Base-by-base conservation (phyloP, 306 rosid species). In the Oxytropis ochrocephala region DNA sequence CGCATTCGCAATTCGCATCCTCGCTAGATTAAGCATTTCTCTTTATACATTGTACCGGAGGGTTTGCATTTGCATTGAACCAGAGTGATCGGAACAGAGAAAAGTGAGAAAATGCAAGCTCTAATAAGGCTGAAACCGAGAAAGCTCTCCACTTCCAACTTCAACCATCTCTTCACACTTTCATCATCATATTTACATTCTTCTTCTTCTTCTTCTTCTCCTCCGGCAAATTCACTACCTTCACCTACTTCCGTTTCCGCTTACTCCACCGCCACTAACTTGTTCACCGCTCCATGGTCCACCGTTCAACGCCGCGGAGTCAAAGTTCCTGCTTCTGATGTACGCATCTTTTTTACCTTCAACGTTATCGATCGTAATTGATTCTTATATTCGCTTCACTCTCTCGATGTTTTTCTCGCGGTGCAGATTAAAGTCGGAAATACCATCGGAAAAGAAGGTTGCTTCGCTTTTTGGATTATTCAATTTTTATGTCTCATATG, bases 401-500 rank as follows among this genome's bases (percentile, higher is more conserved):
- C 21, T 30, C 13, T 52, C 5, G 30, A 46, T 53, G 32, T 42
- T 71, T 49, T 49, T 27, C 33, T 50, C 70, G 30, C 11, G 27
- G 30, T 75, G 79, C 92, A 90, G 98, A 79, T 90, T 56, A 87
- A 83, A 84, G 85, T 79, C 62, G 98, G 98, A 50, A 90, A 88
- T 64, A 69, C 85, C 62, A 90, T 90, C 56, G 85, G 81, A 64
- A 89, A 81, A 83, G 87, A 85, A 87, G 97, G 98, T 94, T 64
- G 11, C n/a, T 54, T 53, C 71, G 16, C 11, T 13, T 49, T 74
- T 70, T 62, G 8, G 10, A 8, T 71, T 55, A 19, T 7, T 7
- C 21, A 42, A 1, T 52, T 38, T 30, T 4, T 11, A 49, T 32
- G 8, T 35, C 4, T 42, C 8, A 5, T 10, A 8, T 64, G 5